Evolutionary conservation across 495 filamentous ascomycete species (phyloP).

Genomic region (Immersiella caudata): DNA sequence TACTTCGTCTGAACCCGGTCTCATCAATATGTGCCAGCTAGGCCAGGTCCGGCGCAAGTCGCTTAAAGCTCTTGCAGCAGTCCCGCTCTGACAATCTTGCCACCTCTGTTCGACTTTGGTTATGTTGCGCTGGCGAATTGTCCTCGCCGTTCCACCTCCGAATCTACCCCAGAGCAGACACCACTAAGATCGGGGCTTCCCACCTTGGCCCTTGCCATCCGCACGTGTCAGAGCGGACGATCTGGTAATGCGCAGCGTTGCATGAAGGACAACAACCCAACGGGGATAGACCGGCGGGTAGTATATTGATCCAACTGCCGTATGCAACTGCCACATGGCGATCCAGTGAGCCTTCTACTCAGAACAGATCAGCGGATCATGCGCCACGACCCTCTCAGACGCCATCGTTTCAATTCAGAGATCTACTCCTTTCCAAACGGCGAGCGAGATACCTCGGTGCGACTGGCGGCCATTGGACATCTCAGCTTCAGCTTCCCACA

Average conservation of each 20-base stretch:
- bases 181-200: background rate
- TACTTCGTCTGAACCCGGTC: slow-evolving; percentile 27
- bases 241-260: slow-evolving; percentile 10
- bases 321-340: slow-evolving; percentile 26
- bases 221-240: slow-evolving; percentile 14
- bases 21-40: slow-evolving; percentile 12
- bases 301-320: slow-evolving; percentile 30
- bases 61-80: slow-evolving; percentile 16
- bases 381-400: slow-evolving; percentile 11
- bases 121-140: background rate
- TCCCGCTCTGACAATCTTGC: background rate
- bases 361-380: slow-evolving; percentile 17
- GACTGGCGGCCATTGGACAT: background rate
- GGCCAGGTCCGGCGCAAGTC: background rate
- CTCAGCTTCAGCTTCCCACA: background rate
- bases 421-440: slow-evolving; percentile 14
- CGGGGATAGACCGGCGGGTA: slow-evolving; percentile 18
- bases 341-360: slow-evolving; percentile 6
- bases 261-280: slow-evolving; percentile 19
- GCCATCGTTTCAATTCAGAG: slow-evolving; percentile 4
- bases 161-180: background rate
- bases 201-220: slow-evolving; percentile 3
- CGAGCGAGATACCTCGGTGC: slow-evolving; percentile 6
- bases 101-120: background rate
- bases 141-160: background rate